Conservation (phyloP, 2,329 filamentous ascomycete genomes). For the Dendryphion nanum region DNA sequence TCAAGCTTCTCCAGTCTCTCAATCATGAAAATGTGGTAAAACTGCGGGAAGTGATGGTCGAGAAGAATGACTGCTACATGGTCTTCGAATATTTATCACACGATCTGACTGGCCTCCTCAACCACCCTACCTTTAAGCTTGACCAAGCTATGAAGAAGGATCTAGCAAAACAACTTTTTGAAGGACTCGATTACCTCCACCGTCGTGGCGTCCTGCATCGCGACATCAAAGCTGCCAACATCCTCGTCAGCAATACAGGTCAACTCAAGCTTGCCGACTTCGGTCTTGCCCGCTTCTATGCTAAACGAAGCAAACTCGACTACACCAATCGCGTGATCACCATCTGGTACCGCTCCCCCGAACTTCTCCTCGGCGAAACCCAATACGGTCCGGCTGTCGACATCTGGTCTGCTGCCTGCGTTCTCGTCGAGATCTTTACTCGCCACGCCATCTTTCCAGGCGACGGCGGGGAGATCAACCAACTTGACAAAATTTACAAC, state of each 20-base stretch:
- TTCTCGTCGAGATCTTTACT: constrained; percentile 95
- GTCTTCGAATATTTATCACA: constrained; percentile 98
- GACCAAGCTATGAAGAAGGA: constrained; percentile 88
- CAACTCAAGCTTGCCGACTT: constrained; percentile 94
- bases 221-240: constrained; percentile 98
- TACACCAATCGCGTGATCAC: constrained; percentile 99
- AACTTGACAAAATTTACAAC: constrained; percentile 95
- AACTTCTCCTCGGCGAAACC: constrained; percentile 85
- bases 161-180: constrained; percentile 87
- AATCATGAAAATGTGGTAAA: constrained; percentile 80
- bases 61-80: constrained; percentile 99
- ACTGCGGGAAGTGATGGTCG: constrained; percentile 92
- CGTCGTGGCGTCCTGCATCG: constrained; percentile 90
- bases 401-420: constrained; percentile 96
- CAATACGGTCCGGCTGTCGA: constrained; percentile 98
- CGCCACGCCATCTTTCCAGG: constrained; percentile 91
- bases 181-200: constrained; percentile 91
- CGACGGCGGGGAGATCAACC: constrained; percentile 91
- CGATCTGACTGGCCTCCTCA: constrained; percentile 90
- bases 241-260: constrained; percentile 86
- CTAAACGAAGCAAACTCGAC: constrained; percentile 85
- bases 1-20: constrained; percentile 86
- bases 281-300: constrained; percentile 92
- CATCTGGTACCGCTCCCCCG: constrained; percentile 97
- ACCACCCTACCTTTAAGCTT: constrained; percentile 88